Evolutionary conservation across 176 grass and related monocot species (phyloP), one percentile per base, ranked within the genome.

Genomic region (Musa troglodytarum): DNA sequence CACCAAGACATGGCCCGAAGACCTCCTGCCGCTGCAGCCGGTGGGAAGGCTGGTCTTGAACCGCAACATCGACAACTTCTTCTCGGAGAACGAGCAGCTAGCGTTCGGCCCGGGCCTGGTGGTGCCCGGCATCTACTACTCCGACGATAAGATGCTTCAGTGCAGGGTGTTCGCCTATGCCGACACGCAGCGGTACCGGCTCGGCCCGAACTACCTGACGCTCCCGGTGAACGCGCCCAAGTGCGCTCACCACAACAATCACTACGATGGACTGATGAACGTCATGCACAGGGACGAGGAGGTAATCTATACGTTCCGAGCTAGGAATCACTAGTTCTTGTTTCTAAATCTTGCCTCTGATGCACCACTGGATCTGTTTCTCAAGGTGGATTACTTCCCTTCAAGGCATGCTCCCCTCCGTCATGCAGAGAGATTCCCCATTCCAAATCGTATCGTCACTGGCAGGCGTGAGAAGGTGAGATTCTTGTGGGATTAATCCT

Each of bases 121-220:
- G 6, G 92, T 96, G 4, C 92, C 92, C 0, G 92, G 92, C 8
- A 96, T 96, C 76, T 88, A 96, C 89, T 96, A 96, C 87, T 96
- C 92, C 11, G 92, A 96, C 80, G 92, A 96, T 79, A 96, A 96
- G 81, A 96, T 96, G 92, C 92, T 96, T 14, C 92, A 96, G 81
- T 96, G 92, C 80, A 56, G 92, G 56, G 82, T 92, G 64, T 96
- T 96, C 83, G 92, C 92, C 11, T 96, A 96, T 53, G 92, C 75
- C 14, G 92, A 96, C 89, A 96, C 92, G 6, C 92, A 96, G 85
- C 72, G 92, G 0, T 96, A 96, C 87, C 53, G 92, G 17, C 85
- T 96, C 0, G 92, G 92, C 0, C 92, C 92, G 0, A 96, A 96
- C 83, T 96, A 96, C 89, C 82, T 96, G 53, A 92, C 84, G 92